Evolutionary conservation across 176 grass and related monocot genomes (phyloP), one percentile per base, ranked within the genome.

Genomic region (Saccharum officinarum): DNA sequence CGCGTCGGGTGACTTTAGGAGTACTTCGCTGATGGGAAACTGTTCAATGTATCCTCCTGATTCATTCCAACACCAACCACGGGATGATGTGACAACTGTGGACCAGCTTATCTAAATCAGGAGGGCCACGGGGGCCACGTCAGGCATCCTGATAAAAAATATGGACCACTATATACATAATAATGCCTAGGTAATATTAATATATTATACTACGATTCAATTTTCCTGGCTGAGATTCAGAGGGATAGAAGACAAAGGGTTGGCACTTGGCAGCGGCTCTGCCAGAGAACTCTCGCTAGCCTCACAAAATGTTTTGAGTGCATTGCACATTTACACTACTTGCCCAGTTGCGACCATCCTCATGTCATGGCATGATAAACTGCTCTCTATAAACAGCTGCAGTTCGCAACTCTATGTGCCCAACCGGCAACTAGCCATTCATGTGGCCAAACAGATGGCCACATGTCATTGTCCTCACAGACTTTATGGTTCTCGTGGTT

Each of bases 111-210:
- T 31, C n/a, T 54, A 80, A 37, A 61, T 72, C 68, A 23, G 34
- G 34, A 45, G 15, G 16, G 18, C 23, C 61, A 28, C 18, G 23
- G 23, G 23, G 23, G 23, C 25, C 33, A 44, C 59, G 64, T 45
- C 49, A 71, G 67, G 14, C 55, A 86, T 80, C 69, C 84, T 52
- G 57, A 54, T 76, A 41, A 73, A 64, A 23, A n/a, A 80, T 2
- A 65, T 52, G 77, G 40, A 66, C 57, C 68, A 65, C 54, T 64
- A 22, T 6, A 62, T 28, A 50, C 31, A 40, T 8, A 13, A 47
- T 16, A 20, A 37, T n/a, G 20, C 41, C 12, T 37, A 23, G 17
- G 15, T 6, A 20, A 50, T 86, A 38, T 11, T 37, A 42, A 16
- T 22, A 64, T 86, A 38, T 12, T 52, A 42, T 33, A 49, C 1